Evolutionary conservation across 2,329 filamentous ascomycete genomes (phyloP).

Genomic region (Fusarium nygamai): DNA sequence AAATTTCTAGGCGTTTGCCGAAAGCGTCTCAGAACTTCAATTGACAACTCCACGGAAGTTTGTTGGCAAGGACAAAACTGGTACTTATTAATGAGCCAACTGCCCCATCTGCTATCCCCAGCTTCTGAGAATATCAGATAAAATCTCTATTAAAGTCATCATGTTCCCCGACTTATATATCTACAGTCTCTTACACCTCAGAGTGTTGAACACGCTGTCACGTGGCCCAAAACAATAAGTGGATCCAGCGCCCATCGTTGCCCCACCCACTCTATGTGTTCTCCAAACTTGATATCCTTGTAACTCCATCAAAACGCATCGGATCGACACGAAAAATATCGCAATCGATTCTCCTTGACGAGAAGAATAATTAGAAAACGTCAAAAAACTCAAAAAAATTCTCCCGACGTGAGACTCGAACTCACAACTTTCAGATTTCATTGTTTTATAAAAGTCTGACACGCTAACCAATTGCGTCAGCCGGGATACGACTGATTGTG

Average conservation of each 20-base stretch:
- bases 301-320: neutral
- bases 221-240: neutral
- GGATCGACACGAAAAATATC: neutral
- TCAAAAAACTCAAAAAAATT: fast-evolving
- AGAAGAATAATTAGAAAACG: fast-evolving
- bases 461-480: slow-evolving; percentile 25
- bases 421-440: neutral
- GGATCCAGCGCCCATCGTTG: fast-evolving
- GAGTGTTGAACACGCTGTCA: neutral
- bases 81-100: fast-evolving
- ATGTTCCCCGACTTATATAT: fast-evolving
- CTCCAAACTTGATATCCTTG: neutral
- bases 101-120: fast-evolving
- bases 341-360: neutral
- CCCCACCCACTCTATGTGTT: fast-evolving
- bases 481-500: neutral
- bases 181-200: neutral
- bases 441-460: neutral
- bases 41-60: fast-evolving
- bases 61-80: fast-evolving
- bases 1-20: fast-evolving
- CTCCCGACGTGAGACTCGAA: neutral
- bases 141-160: fast-evolving
- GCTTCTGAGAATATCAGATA: fast-evolving
- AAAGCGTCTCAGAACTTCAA: neutral